Evolutionary conservation across 169 alveolate species (phyloP), one percentile per base, ranked within the genome.

Genomic region (Cryptosporidium sp.): DNA sequence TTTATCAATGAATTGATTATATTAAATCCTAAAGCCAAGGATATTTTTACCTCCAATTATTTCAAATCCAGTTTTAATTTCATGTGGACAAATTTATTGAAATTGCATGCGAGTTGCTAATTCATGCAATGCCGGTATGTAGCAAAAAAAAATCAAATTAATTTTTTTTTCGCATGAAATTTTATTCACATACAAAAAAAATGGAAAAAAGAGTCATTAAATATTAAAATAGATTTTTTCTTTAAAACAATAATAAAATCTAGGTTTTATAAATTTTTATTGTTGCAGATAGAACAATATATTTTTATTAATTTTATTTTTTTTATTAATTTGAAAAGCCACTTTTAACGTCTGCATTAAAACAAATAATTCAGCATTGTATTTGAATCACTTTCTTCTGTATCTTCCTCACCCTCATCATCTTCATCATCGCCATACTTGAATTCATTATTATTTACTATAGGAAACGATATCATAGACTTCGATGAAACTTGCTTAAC

Each of bases 391-490:
- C 26, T 4, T 23, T 33, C 2, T 14, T 14, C 2, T 16, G 0
- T 48, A 14, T 48, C 50, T 21, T 65, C 31, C 3, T 65, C 71
- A 31, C 31, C 45, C 33, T 65, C 43, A 18, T 59, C 33, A 10
- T 31, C 62, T 18, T 35, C 69, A 7, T 51, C 71, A 31, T 55
- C 71, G 55, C 18, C n/a, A 26, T 0, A 0, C 4, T 26, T 9
- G 10, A 3, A 18, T 35, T 21, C 7, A 73, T 33, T 58, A 3
- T 29, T 18, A 26, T 3, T 43, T 45, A 4, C 9, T 41, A 29
- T 21, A 31, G 86, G 86, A 35, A 33, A 73, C 55, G 86, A 33
- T 21, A 73, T 55, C 45, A 73, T 73, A 52, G 70, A 33, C 33
- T 33, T 21, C 4, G 67, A 7, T 8, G 59, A 51, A 23, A 73